A percentile compares a stretch with the other conserved stretches of the same genome.
Evolutionary conservation across 2,329 filamentous ascomycete genomes (phyloP).

Genomic region (Aspergillus vadensis): DNA sequence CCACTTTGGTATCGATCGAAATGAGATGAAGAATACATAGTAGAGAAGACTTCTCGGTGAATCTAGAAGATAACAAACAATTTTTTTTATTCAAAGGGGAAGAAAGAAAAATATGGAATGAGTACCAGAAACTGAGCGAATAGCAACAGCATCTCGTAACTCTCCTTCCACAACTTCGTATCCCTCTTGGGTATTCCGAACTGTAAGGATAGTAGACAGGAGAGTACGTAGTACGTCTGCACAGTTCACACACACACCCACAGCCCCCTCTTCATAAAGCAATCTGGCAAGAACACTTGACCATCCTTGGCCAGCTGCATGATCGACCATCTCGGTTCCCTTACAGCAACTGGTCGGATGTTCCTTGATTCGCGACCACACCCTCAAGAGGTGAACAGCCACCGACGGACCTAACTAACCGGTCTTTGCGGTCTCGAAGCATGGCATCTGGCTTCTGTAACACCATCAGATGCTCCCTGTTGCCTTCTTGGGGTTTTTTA

Average conservation of each 20-base stretch:
- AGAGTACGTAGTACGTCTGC: neutral
- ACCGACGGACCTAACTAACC: neutral
- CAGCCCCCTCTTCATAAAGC: neutral
- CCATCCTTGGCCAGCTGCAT: slow-evolving; percentile 9
- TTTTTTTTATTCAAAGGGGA: no score
- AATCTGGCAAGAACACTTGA: neutral
- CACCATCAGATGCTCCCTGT: neutral
- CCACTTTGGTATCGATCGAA: no score
- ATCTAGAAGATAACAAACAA: no score
- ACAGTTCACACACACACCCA: neutral
- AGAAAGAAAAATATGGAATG: no score
- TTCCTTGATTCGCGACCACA: slow-evolving; percentile 1
- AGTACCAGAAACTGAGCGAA: neutral
- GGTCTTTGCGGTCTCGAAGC: neutral
- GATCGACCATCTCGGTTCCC: slow-evolving; percentile 7
- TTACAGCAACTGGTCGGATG: slow-evolving; percentile 3
- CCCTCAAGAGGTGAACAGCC: neutral
- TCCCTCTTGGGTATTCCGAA: neutral
- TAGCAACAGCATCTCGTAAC: neutral
- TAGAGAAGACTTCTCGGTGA: no score
- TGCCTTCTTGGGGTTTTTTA: neutral
- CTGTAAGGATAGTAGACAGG: neutral
- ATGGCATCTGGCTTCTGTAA: neutral
- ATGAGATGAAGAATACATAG: no score
- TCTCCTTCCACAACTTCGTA: neutral